These are phyloP conservation scores for Flaveria sonorensis DNA, from an alignment of 129 eudicot genomes.

Conservation along the genomic window DNA sequence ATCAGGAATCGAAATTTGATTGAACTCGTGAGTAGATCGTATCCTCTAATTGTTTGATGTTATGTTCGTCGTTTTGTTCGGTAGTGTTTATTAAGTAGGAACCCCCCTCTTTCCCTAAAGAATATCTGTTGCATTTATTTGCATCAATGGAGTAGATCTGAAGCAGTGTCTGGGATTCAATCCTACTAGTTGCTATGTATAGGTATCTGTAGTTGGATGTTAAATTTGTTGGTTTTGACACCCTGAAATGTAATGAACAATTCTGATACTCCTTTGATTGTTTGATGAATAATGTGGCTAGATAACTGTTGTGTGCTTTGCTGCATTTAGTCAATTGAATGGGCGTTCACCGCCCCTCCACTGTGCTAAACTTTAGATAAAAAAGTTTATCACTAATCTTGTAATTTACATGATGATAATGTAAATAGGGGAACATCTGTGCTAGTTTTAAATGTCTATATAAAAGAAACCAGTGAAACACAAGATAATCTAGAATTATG, in stretches of 20 bases:
- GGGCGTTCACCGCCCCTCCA: not conserved
- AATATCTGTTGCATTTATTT: not conserved
- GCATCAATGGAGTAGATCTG: not conserved
- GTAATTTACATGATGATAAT: not conserved
- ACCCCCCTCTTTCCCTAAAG: not conserved
- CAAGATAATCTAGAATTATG: too few species aligned
- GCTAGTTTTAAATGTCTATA: not conserved
- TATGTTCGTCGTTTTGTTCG: not conserved
- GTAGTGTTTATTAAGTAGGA: not conserved
- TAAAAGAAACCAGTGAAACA: not conserved
- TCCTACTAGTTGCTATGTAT: not conserved
- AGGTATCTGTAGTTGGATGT: not conserved
- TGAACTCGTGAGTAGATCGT: not conserved
- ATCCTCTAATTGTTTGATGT: not conserved
- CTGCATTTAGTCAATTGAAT: not conserved
- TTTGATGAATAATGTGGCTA: constrained; percentile 16
- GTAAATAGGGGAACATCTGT: not conserved
- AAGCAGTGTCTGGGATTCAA: not conserved
- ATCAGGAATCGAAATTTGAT: not conserved
- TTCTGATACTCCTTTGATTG: not conserved
- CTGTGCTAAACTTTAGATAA: not conserved
- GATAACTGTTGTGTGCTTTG: not conserved
- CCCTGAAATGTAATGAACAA: not conserved
- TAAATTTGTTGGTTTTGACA: not conserved
- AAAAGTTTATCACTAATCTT: not conserved